These are phyloP conservation scores for Kwoniella sp. DNA, from an alignment of 768 basidiomycete genomes.

Conservation along the genomic window DNA sequence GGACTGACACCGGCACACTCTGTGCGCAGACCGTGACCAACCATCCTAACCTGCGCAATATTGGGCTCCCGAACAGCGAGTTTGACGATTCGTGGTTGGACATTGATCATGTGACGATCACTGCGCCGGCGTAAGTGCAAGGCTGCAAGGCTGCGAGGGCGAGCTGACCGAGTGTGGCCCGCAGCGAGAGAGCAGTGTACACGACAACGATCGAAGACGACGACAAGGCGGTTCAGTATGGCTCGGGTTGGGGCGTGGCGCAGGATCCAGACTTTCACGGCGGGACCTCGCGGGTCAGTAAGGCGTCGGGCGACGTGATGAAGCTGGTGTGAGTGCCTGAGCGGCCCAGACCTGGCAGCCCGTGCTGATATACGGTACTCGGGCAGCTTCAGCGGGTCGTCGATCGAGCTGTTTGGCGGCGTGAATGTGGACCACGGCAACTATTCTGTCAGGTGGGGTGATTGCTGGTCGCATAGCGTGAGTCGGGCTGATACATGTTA, in stretches of 20 bases:
- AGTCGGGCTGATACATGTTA: neutral
- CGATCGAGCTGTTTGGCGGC: conserved; percentile 19
- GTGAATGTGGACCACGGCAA: conserved; percentile 24
- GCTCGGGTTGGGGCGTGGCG: neutral
- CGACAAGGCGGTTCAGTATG: conserved; percentile 14
- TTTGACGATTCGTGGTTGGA: conserved; percentile 11
- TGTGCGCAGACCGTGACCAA: conserved; percentile 2
- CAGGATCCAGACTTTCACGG: neutral
- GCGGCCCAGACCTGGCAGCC: too few species aligned
- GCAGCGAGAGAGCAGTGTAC: neutral
- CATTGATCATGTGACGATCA: conserved; percentile 25
- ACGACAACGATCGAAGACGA: conserved; percentile 27
- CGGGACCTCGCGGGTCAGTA: neutral
- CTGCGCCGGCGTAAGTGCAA: conserved; percentile 9
- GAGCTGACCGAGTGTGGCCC: neutral
- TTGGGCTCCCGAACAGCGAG: neutral
- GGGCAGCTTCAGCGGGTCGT: conserved; percentile 22
- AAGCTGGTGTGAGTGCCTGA: too few species aligned
- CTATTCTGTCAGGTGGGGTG: conserved; percentile 19
- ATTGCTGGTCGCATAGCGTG: neutral
- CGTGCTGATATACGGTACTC: neutral
- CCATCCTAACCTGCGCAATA: conserved; percentile 5
- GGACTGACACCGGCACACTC: neutral
- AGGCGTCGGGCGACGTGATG: too few species aligned
- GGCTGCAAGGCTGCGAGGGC: neutral